A percentile compares a stretch with the other conserved stretches of the same genome.
phyloP scores from a whole-genome alignment of 208 protist genomes.

The Porcisia hertigi region DNA sequence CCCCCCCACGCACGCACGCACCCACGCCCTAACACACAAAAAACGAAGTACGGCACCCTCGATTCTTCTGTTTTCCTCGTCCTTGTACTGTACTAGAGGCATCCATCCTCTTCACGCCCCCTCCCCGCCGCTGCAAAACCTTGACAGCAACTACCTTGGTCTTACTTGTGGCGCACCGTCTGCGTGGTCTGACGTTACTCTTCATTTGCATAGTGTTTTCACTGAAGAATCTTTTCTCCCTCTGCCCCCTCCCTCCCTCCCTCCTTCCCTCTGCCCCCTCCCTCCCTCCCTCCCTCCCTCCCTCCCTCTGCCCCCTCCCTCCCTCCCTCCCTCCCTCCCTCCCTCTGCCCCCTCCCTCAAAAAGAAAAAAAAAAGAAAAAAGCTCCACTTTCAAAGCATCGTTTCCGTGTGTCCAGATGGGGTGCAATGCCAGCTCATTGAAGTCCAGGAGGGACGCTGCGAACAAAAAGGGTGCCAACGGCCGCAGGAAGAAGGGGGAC shows the following conservation, averaged over 20 bases:
- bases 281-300: too few species aligned
- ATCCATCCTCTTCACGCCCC: not conserved
- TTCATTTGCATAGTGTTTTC: not conserved
- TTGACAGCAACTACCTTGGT: not conserved
- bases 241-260: too few species aligned
- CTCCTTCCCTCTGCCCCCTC: not conserved
- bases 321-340: too few species aligned
- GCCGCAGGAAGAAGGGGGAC: not conserved
- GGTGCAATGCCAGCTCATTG: slow-evolving; percentile 31
- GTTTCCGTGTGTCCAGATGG: slow-evolving; percentile 26
- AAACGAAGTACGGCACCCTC: not conserved
- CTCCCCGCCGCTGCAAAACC: not conserved
- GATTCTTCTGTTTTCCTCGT: not conserved
- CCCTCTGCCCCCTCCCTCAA: not conserved
- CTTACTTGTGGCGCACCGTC: not conserved
- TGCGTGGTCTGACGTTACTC: not conserved
- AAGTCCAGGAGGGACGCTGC: slow-evolving; percentile 23
- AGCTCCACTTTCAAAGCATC: not conserved
- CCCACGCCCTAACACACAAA: not conserved
- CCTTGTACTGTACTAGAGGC: slow-evolving; percentile 3
- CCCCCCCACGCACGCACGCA: not conserved
- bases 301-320: not conserved
- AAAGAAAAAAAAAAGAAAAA: not conserved
- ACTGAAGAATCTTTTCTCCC: not conserved
- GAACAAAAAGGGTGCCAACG: slow-evolving; percentile 5